phyloP scores from a whole-genome alignment of 345 rosid genomes.

The Dipteronia sinensis region DNA sequence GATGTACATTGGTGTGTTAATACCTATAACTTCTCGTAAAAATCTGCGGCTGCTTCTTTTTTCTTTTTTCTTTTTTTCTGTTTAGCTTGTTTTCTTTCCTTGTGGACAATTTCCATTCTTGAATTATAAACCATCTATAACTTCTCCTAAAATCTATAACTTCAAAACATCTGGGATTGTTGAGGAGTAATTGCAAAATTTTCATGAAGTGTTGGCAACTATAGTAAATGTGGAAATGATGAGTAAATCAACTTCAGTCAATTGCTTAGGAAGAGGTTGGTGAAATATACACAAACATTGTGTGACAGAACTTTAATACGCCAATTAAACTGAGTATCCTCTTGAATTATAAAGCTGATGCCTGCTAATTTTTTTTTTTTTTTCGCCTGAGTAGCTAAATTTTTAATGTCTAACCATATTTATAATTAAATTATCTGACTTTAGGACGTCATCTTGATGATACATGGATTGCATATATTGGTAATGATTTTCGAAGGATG shows the following conservation, averaged over 20 bases:
- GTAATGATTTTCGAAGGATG: constrained; percentile 47
- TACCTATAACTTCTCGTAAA: background rate
- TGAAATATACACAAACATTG: background rate
- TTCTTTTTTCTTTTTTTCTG: background rate
- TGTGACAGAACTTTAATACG: background rate
- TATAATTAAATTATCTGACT: background rate
- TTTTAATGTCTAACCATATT: background rate
- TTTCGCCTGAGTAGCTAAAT: background rate
- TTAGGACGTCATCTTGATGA: constrained; percentile 96
- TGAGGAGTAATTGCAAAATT: no score
- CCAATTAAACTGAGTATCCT: background rate
- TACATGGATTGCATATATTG: constrained; percentile 77
- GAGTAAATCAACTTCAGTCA: no score
- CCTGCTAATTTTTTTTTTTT: background rate
- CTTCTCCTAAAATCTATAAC: no score
- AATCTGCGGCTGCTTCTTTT: no score
- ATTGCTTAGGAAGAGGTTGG: no score
- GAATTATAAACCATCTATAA: no score
- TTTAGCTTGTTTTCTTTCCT: no score
- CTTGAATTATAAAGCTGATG: background rate
- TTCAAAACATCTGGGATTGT: no score
- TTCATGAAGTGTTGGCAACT: no score
- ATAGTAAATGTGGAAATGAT: no score
- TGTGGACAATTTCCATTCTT: no score
- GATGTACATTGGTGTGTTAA: background rate